A percentile compares a stretch with the other conserved stretches of the same genome.
Evolutionary conservation across 1,284 basidiomycete species (phyloP).

Genomic region (Boletellus dicymbophilus): DNA sequence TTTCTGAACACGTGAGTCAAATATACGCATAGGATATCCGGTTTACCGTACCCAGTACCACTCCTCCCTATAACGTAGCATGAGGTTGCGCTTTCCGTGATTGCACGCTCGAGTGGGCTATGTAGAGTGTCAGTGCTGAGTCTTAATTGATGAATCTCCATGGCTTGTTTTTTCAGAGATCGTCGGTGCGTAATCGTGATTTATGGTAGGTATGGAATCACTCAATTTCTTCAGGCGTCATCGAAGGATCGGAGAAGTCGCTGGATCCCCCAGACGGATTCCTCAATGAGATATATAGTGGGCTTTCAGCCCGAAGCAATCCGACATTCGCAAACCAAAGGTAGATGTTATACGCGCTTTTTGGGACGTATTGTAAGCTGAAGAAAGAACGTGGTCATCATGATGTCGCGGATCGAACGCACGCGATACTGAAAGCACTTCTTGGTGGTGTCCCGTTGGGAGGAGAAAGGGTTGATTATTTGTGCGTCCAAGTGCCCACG

Average conservation of each 20-base stretch:
- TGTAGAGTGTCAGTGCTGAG: not conserved
- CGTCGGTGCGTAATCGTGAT: conserved; percentile 1
- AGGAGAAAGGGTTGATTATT: conserved; percentile 52
- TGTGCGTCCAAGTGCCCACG: conserved; percentile 42
- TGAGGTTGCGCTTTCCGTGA: conserved; percentile 60
- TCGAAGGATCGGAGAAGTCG: conserved; percentile 64
- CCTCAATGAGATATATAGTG: conserved; percentile 49
- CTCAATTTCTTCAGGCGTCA: conserved; percentile 44
- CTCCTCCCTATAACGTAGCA: conserved; percentile 73
- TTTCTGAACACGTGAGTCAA: conserved; percentile 45
- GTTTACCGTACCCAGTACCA: conserved; percentile 63
- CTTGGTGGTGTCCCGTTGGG: conserved; percentile 30
- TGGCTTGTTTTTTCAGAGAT: too few species aligned
- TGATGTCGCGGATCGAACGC: conserved; percentile 70
- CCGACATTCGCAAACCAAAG: conserved; percentile 55
- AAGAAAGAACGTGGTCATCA: conserved; percentile 49
- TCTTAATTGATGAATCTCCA: too few species aligned
- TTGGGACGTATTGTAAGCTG: conserved; percentile 50
- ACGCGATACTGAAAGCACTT: conserved; percentile 47
- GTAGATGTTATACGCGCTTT: conserved; percentile 53
- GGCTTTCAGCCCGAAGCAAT: conserved; percentile 51
- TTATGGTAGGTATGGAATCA: not conserved
- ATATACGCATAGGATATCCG: not conserved
- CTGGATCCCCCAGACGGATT: conserved; percentile 36
- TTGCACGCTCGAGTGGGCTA: conserved; percentile 59